Evolutionary conservation across 306 rosid genomes (phyloP).

Genomic region (Ormosia emarginata): DNA sequence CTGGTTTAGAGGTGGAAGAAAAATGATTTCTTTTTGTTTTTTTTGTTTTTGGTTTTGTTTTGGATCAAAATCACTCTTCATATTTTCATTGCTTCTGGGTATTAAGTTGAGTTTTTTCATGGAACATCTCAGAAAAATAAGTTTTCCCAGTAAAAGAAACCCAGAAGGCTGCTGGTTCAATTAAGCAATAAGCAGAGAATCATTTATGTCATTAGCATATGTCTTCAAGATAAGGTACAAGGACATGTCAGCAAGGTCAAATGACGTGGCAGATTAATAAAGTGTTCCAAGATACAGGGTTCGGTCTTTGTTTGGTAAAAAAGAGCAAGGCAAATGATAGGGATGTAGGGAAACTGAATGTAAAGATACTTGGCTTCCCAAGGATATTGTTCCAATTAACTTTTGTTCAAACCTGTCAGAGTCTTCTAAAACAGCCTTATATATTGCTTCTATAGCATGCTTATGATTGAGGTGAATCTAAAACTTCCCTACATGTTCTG

Average conservation of each 20-base stretch:
- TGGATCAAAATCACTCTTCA: no score
- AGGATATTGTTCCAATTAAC: conserved; percentile 73
- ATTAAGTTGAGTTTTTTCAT: no score
- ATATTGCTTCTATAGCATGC: conserved; percentile 69
- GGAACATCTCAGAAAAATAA: no score
- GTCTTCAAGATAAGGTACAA: conserved; percentile 9
- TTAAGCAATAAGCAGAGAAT: not conserved
- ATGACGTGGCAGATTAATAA: conserved; percentile 36
- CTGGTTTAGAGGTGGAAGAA: no score
- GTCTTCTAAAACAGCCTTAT: conserved; percentile 75
- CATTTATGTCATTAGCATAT: not conserved
- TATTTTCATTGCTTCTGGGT: no score
- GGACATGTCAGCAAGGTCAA: conserved; percentile 41
- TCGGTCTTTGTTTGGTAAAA: conserved; percentile 58
- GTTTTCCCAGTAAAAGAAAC: not conserved
- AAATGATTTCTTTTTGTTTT: no score
- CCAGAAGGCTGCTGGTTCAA: not conserved
- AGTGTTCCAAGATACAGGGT: conserved; percentile 26
- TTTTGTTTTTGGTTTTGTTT: no score
- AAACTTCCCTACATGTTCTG: conserved; percentile 62
- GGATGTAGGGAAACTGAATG: conserved; percentile 44
- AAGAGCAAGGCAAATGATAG: conserved; percentile 55
- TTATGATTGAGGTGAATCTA: conserved; percentile 78
- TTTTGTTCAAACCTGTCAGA: conserved; percentile 84
- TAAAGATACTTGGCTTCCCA: conserved; percentile 91